Evolutionary conservation across 2,329 filamentous ascomycete species (phyloP).

Genomic region (Furcasterigmium furcatum): DNA sequence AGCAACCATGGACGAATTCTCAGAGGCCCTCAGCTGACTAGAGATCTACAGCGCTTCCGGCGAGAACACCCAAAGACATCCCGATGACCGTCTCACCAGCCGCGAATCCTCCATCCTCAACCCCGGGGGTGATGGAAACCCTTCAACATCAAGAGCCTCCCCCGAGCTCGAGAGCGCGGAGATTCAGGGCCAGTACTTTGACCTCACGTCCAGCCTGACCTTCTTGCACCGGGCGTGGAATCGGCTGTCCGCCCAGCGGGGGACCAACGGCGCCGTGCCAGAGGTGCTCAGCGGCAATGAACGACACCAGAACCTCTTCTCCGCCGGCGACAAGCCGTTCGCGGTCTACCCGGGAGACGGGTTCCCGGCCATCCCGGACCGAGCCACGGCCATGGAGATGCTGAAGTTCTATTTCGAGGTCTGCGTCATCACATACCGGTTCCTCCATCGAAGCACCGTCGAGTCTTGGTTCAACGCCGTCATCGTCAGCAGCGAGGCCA

Average conservation of each 20-base stretch:
- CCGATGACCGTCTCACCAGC: background rate
- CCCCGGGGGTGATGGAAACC: conserved; percentile 1
- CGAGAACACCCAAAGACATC: background rate
- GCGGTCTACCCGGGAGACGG: conserved; percentile 5
- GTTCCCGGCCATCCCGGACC: conserved; percentile 13
- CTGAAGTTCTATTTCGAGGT: conserved; percentile 52
- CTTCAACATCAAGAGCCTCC: conserved; percentile 10
- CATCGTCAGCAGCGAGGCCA: conserved; percentile 28
- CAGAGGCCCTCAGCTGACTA: background rate
- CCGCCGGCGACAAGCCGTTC: conserved; percentile 25
- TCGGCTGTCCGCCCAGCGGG: conserved; percentile 26
- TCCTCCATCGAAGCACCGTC: conserved; percentile 49
- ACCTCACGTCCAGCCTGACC: conserved; percentile 50
- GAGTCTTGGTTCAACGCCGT: conserved; percentile 41
- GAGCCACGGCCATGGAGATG: conserved; percentile 13
- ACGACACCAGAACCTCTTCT: conserved; percentile 18
- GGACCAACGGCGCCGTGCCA: conserved; percentile 18
- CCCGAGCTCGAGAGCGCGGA: conserved; percentile 26
- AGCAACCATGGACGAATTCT: background rate
- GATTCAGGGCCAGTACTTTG: conserved; percentile 52
- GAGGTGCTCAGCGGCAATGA: conserved; percentile 14
- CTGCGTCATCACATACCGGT: conserved; percentile 56
- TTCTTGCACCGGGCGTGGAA: conserved; percentile 54
- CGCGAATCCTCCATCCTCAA: background rate
- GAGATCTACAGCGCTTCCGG: background rate